phyloP scores from a whole-genome alignment of 345 rosid genomes.

The Euphorbia tirucalli region DNA sequence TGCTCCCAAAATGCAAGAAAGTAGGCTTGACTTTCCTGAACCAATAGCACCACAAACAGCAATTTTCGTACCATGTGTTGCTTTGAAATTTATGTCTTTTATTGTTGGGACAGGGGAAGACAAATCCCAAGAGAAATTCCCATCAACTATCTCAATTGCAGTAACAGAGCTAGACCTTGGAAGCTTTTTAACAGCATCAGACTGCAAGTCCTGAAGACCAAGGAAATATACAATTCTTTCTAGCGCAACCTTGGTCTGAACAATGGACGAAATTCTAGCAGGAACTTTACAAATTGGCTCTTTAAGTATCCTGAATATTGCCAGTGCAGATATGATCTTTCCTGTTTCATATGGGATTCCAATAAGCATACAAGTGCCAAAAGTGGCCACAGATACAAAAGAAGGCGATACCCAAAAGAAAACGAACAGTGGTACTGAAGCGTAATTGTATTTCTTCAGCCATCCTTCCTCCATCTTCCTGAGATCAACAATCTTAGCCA shows the following conservation, averaged over 20 bases:
- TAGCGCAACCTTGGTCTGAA: conserved; percentile 37
- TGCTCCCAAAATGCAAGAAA: conserved; percentile 32
- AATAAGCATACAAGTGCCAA: conserved; percentile 32
- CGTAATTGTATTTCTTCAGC: conserved; percentile 31
- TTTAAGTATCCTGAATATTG: conserved; percentile 34
- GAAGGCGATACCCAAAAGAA: conserved; percentile 26
- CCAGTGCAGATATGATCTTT: conserved; percentile 37
- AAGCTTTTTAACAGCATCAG: conserved; percentile 27
- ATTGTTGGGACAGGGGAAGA: conserved; percentile 22
- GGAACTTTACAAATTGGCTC: conserved; percentile 30
- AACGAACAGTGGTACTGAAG: conserved; percentile 10
- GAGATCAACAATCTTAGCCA: conserved; percentile 30
- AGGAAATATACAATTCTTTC: conserved; percentile 33
- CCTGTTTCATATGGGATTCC: conserved; percentile 30
- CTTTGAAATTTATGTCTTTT: conserved; percentile 30
- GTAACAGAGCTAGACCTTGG: conserved; percentile 23
- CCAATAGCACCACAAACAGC: conserved; percentile 41
- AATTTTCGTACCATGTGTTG: conserved; percentile 23
- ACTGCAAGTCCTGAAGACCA: conserved; percentile 29
- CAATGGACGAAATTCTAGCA: conserved; percentile 25
- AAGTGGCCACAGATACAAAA: conserved; percentile 27
- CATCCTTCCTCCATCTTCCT: conserved; percentile 27
- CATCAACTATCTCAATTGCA: conserved; percentile 29
- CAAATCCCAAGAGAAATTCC: conserved; percentile 37
- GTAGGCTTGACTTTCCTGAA: conserved; percentile 38